Base-by-base conservation (phyloP, 495 filamentous ascomycete species). In the Penicillium tannophilum region DNA sequence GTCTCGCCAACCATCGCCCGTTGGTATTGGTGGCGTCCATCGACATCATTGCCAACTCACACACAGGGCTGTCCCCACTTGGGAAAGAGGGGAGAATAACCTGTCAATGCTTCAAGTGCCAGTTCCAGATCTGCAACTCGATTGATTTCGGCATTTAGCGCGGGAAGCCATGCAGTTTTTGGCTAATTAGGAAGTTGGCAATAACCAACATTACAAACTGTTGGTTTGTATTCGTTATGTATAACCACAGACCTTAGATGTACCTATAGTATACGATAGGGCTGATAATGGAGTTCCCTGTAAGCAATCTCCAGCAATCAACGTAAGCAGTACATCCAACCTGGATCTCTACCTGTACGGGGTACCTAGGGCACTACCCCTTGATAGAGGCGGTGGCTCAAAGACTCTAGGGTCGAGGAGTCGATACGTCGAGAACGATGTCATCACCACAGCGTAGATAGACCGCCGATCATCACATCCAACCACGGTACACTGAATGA, bases 1-100 rank as follows among this genome's bases (percentile, higher is more conserved):
- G 16, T 50, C 26, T 56, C 54, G 42, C 59, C 54, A 56, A 56
- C 54, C 59, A 58, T 24, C 42, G n/a, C 6, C 36, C 44, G 19
- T 19, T 20, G 33, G 39, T 14, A 28, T 26, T 52, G 23, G 60
- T 58, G 63, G 51, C 51, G 51, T 26, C 50, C 54, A 35, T 58
- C 58, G 55, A 62, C 61, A 64, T 62, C 58, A 61, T 58, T 60
- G 64, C 62, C 62, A 67, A 52, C 58, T 52, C 63, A 65, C 24
- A 30, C 28, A 31, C 23, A 42, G 30, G 20, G 20, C 20, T 23
- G 48, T 33, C 52, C 41, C 52, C 52, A 55, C 52, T 55, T 55
- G 16, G 45, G 4, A 44, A 20, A 19, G 19, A 44, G 42, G 42
- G 42, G 19, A 44, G 19, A 44, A 17, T 20, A 20, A 44, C n/a